Evolutionary conservation across 805 yeast genomes (phyloP), one percentile per base, ranked within the genome.

Genomic region (Ogataea methylovora): DNA sequence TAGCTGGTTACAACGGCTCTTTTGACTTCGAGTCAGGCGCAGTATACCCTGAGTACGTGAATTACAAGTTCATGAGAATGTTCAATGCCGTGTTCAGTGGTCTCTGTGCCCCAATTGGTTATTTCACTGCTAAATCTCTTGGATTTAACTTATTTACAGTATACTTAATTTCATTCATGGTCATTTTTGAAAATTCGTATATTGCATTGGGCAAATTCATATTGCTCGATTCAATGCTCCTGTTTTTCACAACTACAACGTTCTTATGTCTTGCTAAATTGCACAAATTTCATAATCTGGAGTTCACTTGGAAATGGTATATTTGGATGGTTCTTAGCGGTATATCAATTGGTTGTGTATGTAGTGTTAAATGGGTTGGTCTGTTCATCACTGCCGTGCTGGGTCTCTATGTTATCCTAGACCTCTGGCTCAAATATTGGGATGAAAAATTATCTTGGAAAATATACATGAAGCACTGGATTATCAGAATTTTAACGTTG

Each of bases 361-460:
- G 88, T 47, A 78, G 87, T 28, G 84, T 82, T 8, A 84, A 84
- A 56, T 82, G 88, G 92, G 94, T 84, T 12, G 94, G 94, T 4
- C 54, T 83, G 21, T 83, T 78, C 43, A 67, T 78, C 24, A 79
- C 85, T 12, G 63, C 60, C 0, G 58, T 78, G 9, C 72, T 77
- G 29, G 87, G 87, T 0, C 27, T 74, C 6, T 79, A 76, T 51
- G 70, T 74, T 6, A 45, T 74, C 13, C 62, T 69, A 39, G 85
- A 79, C 41, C 56, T 79, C 22, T 51, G 58, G 34, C 58, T 69
- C 33, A 66, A 70, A 40, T 55, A 62, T 35, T 69, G 63, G 45
- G 14, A 24, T 9, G 8, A 17, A 11, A 4, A 17, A 5, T 11
- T 39, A 39, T 7, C 35, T 45, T 10, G 13, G 24, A 51, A 58